These are phyloP conservation scores for Theobroma grandiflorum DNA, from an alignment of 441 rosid species.

Conservation along the genomic window DNA sequence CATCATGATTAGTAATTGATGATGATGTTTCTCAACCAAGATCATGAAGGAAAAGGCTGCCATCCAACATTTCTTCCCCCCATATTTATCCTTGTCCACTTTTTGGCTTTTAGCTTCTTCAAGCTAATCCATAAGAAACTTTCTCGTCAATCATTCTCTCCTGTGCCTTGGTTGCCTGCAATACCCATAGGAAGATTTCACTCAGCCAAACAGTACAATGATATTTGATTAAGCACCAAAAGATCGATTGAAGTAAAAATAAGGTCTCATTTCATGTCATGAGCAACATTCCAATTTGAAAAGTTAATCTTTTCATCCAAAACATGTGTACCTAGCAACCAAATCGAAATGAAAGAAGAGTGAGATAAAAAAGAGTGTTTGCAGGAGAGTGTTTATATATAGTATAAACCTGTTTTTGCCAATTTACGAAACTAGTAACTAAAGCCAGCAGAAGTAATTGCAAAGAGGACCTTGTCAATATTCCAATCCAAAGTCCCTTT, in stretches of 20 bases:
- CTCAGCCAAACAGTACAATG: background rate
- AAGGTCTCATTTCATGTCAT: background rate
- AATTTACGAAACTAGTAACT: constrained; percentile 34
- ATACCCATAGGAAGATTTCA: background rate
- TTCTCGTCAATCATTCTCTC: background rate
- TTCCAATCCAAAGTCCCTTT: constrained; percentile 60
- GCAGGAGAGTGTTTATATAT: background rate
- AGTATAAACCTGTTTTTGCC: constrained; percentile 47
- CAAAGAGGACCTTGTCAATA: constrained; percentile 38
- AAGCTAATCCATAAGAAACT: background rate
- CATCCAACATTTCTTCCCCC: too few species aligned
- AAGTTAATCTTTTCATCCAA: background rate
- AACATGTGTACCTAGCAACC: background rate
- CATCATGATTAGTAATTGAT: too few species aligned
- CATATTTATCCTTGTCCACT: background rate
- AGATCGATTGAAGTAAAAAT: too few species aligned
- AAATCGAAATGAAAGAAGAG: background rate
- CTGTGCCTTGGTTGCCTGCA: background rate
- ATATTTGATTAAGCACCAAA: background rate
- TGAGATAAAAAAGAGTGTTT: background rate
- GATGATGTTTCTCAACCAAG: too few species aligned
- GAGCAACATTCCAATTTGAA: background rate
- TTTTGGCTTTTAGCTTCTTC: background rate
- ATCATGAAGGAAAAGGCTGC: too few species aligned
- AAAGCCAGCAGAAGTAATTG: constrained; percentile 41